Base-by-base conservation (phyloP, 2,329 filamentous ascomycete species). In the Trichophyton schoenleinii region DNA sequence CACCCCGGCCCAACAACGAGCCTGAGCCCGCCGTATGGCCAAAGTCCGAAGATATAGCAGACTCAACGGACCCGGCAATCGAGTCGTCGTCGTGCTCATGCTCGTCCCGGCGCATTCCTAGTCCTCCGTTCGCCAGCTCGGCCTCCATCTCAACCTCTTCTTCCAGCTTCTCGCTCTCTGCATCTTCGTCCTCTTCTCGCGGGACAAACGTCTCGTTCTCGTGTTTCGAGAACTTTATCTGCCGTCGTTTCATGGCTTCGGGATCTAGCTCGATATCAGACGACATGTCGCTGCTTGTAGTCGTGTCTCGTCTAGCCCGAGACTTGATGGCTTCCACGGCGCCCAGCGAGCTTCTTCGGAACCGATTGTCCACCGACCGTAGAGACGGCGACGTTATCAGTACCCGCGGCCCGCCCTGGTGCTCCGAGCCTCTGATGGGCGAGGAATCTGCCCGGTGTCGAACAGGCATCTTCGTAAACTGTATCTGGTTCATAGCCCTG, bases 401-500 rank as follows among this genome's bases (percentile, higher is more conserved):
- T n/a, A 81, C 73, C 28, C 81, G 77, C 7, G 76, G 74, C 18
- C 69, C 69, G 59, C 80, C 79, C 48, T 70, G 70, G 34, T 69
- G 73, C 63, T 77, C 75, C 34, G 74, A 74, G 34, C 75, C 77
- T 55, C 89, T 86, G 42, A 88, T 85, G 2, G 92, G 92, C 57
- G 92, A 96, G 0, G 91, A 96, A 9, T 89, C 92, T 28, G 91
- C 89, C 61, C 92, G 85, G 66, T 85, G 85, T 34, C 91, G 84
- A 49, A 96, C 82, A 0, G 94, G 92, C 89, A 96, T 92, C 75
- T 97, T 97, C 57, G 88, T 85, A 74, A 99, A 99, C 70, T 92
- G 91, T 72, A 97, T 96, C 72, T 95, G 89, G 71, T 95, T 89
- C 1, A 87, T 87, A 52, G 88, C 87, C 60, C 87, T 80, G 58